Evolutionary conservation across 305 asterid genomes (phyloP), one percentile per base, ranked within the genome.

Genomic region (Stenogyne calaminthoides): DNA sequence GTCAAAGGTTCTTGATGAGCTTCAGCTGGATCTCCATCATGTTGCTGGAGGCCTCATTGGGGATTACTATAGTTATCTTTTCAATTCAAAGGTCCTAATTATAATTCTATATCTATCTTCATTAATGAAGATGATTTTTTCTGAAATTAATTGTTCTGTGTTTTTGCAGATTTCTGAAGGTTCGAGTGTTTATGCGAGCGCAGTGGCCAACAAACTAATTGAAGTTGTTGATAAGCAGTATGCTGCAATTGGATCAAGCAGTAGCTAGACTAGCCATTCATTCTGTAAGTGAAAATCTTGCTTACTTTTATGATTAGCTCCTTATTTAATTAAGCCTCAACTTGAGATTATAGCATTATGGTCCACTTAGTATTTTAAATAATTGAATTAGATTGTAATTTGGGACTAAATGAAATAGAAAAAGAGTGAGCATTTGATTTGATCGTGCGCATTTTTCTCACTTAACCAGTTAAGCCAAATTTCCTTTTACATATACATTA

Each of bases 41-140:
- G 98, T 95, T 78, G 98, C 95, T 27, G 99, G 98, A 1, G 99
- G 99, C 3, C 89, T 92, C 6, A 88, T 90, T 65, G 99, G 99
- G 4, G 97, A 92, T 76, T 88, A 85, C 47, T 95, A 90, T 46
- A 92, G 95, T 81, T 92, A 87, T 55, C 79, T 89, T 66, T 83
- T 95, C 81, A 95, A 89, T 72, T 87, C 95, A 72, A 95, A 92
- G 98, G 99, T 94, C 7, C 16, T 20, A n/a, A 5, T 36, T 59
- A 9, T 9, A 29, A 2, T 60, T 47, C 8, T n/a, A 22, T 15
- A 1, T 29, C 52, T 22, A 34, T 34, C 36, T 19, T 6, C n/a
- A 5, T 49, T 8, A 49, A 14, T 18, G 5, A 5, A 11, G 4
- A 5, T 6, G 0, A 15, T 9, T 29, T 52, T 12, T 9, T 9